A percentile compares a stretch with the other conserved stretches of the same genome.
These are phyloP conservation scores for Amylostereum areolatum DNA, from an alignment of 1,284 basidiomycete genomes.

Conservation along the genomic window DNA sequence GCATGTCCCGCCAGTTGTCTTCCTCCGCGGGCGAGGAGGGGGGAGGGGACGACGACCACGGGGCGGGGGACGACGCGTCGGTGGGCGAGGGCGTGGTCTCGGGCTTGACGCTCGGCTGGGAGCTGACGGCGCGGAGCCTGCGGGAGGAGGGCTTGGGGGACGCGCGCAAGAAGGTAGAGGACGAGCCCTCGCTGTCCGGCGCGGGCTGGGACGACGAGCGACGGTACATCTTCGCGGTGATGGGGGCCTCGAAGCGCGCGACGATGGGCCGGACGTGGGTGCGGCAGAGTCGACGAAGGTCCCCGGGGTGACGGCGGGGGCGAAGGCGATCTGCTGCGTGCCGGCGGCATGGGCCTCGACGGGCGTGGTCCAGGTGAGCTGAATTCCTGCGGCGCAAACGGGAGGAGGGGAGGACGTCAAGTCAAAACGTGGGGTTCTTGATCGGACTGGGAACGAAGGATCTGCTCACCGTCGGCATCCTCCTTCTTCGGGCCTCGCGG, in stretches of 20 bases:
- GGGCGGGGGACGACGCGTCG: constrained; percentile 15
- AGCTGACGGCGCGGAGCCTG: constrained; percentile 26
- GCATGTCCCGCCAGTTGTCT: constrained; percentile 9
- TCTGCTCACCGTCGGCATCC: constrained; percentile 35
- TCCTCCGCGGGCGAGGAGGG: constrained; percentile 3
- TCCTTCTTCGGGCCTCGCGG: constrained; percentile 39
- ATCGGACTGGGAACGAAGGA: too few relatives aligned
- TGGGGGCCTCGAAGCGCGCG: constrained; percentile 65
- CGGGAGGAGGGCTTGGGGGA: constrained; percentile 14
- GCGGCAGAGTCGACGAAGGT: constrained; percentile 52
- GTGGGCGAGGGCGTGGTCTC: constrained; percentile 12
- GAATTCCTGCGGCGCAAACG: constrained; percentile 11
- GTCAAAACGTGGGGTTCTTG: too few relatives aligned
- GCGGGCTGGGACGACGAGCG: constrained; percentile 44
- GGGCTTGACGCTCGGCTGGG: constrained; percentile 19
- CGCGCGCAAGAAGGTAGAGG: constrained; percentile 18
- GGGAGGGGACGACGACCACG: constrained; percentile 14
- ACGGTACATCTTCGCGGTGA: constrained; percentile 56
- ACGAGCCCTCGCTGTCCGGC: constrained; percentile 25
- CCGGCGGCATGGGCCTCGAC: constrained; percentile 36
- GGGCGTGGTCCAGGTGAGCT: constrained; percentile 46
- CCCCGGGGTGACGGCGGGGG: constrained; percentile 51
- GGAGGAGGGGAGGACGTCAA: background rate
- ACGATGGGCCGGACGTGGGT: constrained; percentile 58
- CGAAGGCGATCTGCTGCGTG: constrained; percentile 42